Percentiles rank a stretch among this genome's conserved stretches.
Conservation (phyloP, 495 filamentous ascomycete genomes). For the Xylaria castorea region DNA sequence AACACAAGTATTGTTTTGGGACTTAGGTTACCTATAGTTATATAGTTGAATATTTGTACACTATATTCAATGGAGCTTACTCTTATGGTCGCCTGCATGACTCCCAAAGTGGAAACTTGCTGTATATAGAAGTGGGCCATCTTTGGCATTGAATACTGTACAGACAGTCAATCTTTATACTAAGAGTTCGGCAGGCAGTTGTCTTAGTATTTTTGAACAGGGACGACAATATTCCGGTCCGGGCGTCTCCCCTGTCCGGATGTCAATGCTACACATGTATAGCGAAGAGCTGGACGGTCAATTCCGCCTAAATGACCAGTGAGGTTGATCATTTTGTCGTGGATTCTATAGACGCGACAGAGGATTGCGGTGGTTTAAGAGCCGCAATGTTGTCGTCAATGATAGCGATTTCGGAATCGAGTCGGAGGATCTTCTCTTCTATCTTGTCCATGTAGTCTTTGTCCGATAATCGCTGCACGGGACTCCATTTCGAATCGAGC, state of each 20-base stretch:
- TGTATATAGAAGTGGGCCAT: neutral
- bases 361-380: conserved; percentile 45
- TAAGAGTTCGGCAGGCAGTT: neutral
- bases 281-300: neutral
- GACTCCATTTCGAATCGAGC: conserved; percentile 77
- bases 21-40: no score
- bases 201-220: neutral
- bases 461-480: conserved; percentile 75
- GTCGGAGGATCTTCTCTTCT: conserved; percentile 74
- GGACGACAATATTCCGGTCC: neutral
- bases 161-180: neutral
- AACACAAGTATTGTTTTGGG: neutral
- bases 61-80: neutral
- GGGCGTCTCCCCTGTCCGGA: neutral
- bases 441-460: conserved; percentile 80
- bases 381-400: conserved; percentile 82
- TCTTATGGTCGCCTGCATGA: neutral
- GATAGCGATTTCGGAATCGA: conserved; percentile 86
- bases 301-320: neutral
- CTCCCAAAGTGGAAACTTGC: neutral
- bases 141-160: neutral
- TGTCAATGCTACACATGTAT: neutral
- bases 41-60: neutral
- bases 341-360: neutral
- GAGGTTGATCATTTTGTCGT: conserved; percentile 18